These are phyloP conservation scores for Juncus effusus DNA, from an alignment of 176 grass and related monocot genomes.

Conservation along the genomic window DNA sequence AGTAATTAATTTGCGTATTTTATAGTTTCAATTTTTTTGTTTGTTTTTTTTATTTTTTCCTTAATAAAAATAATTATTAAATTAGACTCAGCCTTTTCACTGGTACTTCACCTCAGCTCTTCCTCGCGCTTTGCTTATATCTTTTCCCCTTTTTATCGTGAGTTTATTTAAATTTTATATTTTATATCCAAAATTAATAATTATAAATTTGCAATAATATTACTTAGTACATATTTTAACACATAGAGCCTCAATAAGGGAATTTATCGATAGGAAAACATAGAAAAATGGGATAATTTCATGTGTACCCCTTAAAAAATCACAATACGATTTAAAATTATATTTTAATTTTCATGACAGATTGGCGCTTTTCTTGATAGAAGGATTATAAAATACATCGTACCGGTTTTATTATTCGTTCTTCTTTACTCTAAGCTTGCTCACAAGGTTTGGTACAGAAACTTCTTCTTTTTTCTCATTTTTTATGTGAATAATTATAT, in stretches of 20 bases:
- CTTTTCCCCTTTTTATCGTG: constrained; percentile 90
- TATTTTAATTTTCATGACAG: constrained; percentile 43
- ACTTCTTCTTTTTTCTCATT: not conserved
- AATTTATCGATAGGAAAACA: too few species aligned
- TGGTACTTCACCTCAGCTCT: constrained; percentile 98
- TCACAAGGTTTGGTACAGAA: constrained; percentile 59
- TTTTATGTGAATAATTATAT: constrained; percentile 3
- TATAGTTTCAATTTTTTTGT: not conserved
- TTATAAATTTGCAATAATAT: not conserved
- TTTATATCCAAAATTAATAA: too few species aligned
- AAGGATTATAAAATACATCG: constrained; percentile 64
- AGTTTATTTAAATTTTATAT: constrained; percentile 19
- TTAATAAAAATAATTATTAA: constrained; percentile 32
- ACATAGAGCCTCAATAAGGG: constrained; percentile 1
- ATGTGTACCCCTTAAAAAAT: too few species aligned
- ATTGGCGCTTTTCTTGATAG: constrained; percentile 70
- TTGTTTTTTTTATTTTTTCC: constrained; percentile 14
- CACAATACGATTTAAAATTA: too few species aligned
- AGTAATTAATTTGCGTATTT: not conserved
- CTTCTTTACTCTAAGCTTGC: constrained; percentile 95
- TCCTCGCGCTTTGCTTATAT: constrained; percentile 78
- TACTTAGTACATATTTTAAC: not conserved
- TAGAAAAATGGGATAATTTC: too few species aligned
- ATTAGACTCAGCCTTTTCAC: constrained; percentile 70
- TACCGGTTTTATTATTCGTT: constrained; percentile 90